Evolutionary conservation across 768 basidiomycete species (phyloP).

Genomic region (Hemileccinum impolitum): DNA sequence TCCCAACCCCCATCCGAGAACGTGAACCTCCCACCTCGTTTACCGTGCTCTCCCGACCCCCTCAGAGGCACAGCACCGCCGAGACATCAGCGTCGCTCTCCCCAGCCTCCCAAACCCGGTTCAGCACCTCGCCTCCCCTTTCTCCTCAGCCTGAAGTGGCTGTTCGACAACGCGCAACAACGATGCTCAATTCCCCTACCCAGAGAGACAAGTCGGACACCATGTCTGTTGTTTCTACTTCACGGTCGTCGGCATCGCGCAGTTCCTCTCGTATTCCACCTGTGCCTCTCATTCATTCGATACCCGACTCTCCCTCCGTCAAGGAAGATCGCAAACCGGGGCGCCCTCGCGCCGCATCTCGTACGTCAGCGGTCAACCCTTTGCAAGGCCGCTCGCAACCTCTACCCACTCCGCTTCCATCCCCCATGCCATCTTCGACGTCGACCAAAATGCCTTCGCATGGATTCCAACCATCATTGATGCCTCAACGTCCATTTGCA

Average conservation of each 20-base stretch:
- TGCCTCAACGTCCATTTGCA: constrained; percentile 57
- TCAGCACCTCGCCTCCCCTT: background rate
- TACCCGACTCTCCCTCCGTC: constrained; percentile 33
- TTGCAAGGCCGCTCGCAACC: constrained; percentile 14
- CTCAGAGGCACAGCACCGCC: constrained; percentile 31
- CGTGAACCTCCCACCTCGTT: constrained; percentile 55
- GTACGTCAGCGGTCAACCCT: constrained; percentile 6
- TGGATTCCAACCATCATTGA: constrained; percentile 1
- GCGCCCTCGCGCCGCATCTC: constrained; percentile 9
- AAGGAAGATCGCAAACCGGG: constrained; percentile 18
- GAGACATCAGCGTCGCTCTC: constrained; percentile 16
- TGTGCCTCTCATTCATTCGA: constrained; percentile 30
- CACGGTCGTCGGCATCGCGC: constrained; percentile 21
- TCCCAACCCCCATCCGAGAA: constrained; percentile 59
- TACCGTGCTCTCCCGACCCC: constrained; percentile 59
- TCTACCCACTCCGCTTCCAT: constrained; percentile 1
- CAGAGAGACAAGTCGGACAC: constrained; percentile 28
- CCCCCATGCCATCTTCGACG: too few species aligned
- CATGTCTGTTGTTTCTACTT: constrained; percentile 22
- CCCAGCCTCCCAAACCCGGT: constrained; percentile 2
- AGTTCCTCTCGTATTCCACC: constrained; percentile 25
- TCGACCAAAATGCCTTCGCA: constrained; percentile 25
- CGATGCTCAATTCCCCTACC: constrained; percentile 2
- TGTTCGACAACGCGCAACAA: constrained; percentile 13
- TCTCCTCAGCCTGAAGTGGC: constrained; percentile 13